Evolutionary conservation across 139 green algal species (phyloP).

Genomic region (Auxenochlorella protothecoides): DNA sequence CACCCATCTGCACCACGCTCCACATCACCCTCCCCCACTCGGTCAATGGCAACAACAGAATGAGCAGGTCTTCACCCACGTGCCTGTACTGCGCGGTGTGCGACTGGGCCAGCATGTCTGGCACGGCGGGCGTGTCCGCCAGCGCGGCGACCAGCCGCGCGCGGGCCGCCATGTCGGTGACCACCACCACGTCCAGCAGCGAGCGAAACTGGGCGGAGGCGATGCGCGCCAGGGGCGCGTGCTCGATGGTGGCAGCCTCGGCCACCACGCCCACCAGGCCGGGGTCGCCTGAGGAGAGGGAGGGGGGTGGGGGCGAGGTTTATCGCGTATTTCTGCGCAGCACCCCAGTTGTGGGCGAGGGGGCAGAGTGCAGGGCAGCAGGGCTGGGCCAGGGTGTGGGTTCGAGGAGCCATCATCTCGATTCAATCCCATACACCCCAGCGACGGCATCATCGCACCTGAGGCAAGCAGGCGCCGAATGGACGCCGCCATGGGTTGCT

Average conservation of each 20-base stretch:
- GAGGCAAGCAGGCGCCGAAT: constrained; percentile 12
- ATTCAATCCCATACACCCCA: no score
- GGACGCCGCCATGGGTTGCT: background rate
- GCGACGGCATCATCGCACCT: constrained; percentile 1
- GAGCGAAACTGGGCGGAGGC: constrained; percentile 19
- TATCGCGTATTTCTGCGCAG: no score
- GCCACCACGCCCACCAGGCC: constrained; percentile 51
- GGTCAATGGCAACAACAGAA: no score
- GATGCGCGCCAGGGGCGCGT: constrained; percentile 32
- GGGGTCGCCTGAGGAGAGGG: constrained; percentile 1
- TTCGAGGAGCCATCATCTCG: no score
- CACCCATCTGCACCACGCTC: background rate
- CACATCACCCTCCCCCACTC: background rate
- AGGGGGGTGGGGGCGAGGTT: no score
- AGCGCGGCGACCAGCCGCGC: constrained; percentile 23
- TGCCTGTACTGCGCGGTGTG: background rate
- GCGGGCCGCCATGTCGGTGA: constrained; percentile 5
- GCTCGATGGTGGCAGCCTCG: constrained; percentile 47
- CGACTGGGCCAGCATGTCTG: constrained; percentile 6
- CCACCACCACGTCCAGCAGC: constrained; percentile 20
- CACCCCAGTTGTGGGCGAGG: no score
- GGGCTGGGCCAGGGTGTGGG: no score
- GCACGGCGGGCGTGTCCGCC: constrained; percentile 9
- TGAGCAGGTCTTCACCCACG: no score
- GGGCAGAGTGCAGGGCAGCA: no score